Evolutionary conservation across 805 yeast species (phyloP).

Genomic region (Candida dendrica): DNA sequence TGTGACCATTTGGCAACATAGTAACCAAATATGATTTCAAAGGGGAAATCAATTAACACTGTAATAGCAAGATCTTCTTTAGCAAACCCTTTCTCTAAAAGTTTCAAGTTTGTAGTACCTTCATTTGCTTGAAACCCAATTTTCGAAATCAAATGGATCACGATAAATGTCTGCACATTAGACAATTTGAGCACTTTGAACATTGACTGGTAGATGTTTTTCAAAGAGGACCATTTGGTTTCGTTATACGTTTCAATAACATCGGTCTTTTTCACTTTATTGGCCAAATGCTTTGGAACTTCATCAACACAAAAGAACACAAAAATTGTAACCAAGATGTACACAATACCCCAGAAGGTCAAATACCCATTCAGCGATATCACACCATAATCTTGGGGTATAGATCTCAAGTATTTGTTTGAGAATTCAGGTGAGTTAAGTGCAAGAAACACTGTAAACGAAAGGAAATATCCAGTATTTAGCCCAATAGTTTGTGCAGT

Average conservation of each 20-base stretch:
- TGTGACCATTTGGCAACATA: constrained; percentile 94
- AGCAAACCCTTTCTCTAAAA: constrained; percentile 84
- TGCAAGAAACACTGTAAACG: constrained; percentile 87
- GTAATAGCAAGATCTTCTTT: constrained; percentile 92
- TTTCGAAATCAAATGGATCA: constrained; percentile 73
- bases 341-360: constrained; percentile 68
- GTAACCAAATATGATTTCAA: constrained; percentile 91
- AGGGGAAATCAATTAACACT: constrained; percentile 90
- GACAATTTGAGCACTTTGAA: constrained; percentile 58
- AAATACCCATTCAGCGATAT: constrained; percentile 71
- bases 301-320: constrained; percentile 61
- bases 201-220: constrained; percentile 59
- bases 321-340: constrained; percentile 56
- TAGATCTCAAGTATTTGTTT: constrained; percentile 66
- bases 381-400: constrained; percentile 58
- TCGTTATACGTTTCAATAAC: constrained; percentile 14
- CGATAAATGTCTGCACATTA: constrained; percentile 66
- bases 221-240: constrained; percentile 25
- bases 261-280: constrained; percentile 22
- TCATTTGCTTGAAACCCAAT: constrained; percentile 95
- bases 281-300: constrained; percentile 47
- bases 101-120: constrained; percentile 87
- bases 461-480: constrained; percentile 85
- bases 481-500: constrained; percentile 97
- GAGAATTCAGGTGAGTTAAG: constrained; percentile 90